phyloP scores from a whole-genome alignment of 805 yeast species.

The Ogataea methanolica region DNA sequence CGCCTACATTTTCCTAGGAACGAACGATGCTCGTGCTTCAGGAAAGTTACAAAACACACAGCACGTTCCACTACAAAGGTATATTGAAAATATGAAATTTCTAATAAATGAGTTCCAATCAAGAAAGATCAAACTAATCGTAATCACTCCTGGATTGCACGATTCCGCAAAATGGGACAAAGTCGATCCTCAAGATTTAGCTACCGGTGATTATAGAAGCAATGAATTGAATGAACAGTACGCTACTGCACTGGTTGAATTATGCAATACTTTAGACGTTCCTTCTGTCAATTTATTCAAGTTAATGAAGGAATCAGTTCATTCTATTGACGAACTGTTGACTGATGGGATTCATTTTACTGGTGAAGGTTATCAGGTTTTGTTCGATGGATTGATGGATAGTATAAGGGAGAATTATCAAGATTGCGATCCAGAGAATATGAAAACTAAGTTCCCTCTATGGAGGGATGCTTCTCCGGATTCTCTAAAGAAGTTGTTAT shows the following conservation, averaged over 20 bases:
- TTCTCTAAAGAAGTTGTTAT: slow-evolving; percentile 1
- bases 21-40: slow-evolving; percentile 55
- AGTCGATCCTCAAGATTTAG: slow-evolving; percentile 30
- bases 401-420: slow-evolving; percentile 33
- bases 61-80: slow-evolving; percentile 48
- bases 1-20: slow-evolving; percentile 68
- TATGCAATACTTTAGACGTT: slow-evolving; percentile 43
- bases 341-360: slow-evolving; percentile 42
- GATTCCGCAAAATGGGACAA: slow-evolving; percentile 40
- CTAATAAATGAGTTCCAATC: slow-evolving; percentile 38
- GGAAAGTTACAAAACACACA: slow-evolving; percentile 35
- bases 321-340: slow-evolving; percentile 29
- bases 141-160: slow-evolving; percentile 61
- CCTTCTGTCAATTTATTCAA: slow-evolving; percentile 57
- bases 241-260: slow-evolving; percentile 41
- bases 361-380: slow-evolving; percentile 31
- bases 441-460: slow-evolving; percentile 19
- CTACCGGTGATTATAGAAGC: slow-evolving; percentile 40
- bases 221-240: slow-evolving; percentile 44
- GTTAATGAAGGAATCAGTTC: slow-evolving; percentile 22
- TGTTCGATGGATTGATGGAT: slow-evolving; percentile 29
- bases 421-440: slow-evolving; percentile 13
- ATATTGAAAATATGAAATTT: slow-evolving; percentile 39
- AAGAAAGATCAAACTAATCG: slow-evolving; percentile 45
- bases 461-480: slow-evolving; percentile 17